These are phyloP conservation scores for Endocladia muricata DNA, from an alignment of 31 red algal genomes.

Conservation along the genomic window DNA sequence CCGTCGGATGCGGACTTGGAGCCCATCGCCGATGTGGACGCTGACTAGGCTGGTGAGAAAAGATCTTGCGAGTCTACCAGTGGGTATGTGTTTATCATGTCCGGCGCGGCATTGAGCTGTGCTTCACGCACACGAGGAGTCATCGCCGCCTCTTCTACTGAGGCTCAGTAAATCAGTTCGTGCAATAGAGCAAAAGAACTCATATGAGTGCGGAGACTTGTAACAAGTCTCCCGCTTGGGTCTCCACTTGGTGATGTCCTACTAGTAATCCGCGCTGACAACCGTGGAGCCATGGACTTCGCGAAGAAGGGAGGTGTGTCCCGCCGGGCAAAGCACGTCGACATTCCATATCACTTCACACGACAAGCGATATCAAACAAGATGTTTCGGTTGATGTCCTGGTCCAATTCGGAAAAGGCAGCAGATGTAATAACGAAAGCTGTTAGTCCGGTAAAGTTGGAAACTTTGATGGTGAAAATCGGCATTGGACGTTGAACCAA, in stretches of 20 bases:
- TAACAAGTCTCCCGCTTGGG: neutral
- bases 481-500: too few species aligned
- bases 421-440: conserved; percentile 6
- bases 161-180: conserved; percentile 7
- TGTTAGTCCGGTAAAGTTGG: neutral
- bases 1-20: neutral
- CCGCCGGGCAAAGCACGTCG: neutral
- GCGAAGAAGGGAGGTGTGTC: neutral
- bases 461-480: neutral
- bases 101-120: neutral
- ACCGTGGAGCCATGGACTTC: neutral
- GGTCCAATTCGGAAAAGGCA: neutral
- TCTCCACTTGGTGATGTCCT: neutral
- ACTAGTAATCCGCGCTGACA: neutral
- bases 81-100: conserved; percentile 3
- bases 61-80: neutral
- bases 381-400: neutral
- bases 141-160: conserved; percentile 1
- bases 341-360: neutral
- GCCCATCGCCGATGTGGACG: neutral
- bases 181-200: neutral
- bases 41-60: neutral
- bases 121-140: neutral
- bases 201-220: neutral
- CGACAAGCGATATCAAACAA: neutral